Conservation (phyloP, 169 alveolate genomes). For the Plasmodium coatneyi region DNA sequence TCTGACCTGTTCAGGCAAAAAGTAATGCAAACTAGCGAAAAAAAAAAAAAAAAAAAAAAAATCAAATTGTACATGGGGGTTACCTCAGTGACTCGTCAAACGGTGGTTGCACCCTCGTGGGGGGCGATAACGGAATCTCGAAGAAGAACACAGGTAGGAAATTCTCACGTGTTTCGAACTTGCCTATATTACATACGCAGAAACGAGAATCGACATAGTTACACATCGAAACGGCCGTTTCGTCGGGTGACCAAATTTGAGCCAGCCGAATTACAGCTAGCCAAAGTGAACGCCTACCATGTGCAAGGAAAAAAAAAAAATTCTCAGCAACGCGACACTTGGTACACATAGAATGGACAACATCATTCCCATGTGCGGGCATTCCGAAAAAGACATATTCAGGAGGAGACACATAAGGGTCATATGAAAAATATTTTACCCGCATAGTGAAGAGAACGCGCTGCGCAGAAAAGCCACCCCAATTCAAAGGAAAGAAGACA, state of each 20-base stretch:
- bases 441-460: slow-evolving; percentile 1
- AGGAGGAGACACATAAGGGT: background rate
- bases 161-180: background rate
- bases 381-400: slow-evolving; percentile 9
- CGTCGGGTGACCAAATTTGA: background rate
- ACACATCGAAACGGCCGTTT: background rate
- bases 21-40: background rate
- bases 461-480: background rate
- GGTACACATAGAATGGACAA: background rate
- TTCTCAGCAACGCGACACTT: background rate
- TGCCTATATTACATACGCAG: background rate
- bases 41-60: background rate
- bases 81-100: background rate
- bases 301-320: slow-evolving; percentile 4
- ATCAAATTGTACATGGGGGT: background rate
- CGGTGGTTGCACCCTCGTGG: background rate
- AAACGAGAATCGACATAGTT: background rate
- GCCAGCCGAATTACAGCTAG: background rate
- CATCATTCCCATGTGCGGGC: background rate
- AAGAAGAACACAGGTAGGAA: background rate
- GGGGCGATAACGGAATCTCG: background rate
- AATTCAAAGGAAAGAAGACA: background rate
- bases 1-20: slow-evolving; percentile 14
- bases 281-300: background rate
- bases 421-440: slow-evolving; percentile 40